Conservation (phyloP, 805 yeast genomes). For the Candida berthetii region DNA sequence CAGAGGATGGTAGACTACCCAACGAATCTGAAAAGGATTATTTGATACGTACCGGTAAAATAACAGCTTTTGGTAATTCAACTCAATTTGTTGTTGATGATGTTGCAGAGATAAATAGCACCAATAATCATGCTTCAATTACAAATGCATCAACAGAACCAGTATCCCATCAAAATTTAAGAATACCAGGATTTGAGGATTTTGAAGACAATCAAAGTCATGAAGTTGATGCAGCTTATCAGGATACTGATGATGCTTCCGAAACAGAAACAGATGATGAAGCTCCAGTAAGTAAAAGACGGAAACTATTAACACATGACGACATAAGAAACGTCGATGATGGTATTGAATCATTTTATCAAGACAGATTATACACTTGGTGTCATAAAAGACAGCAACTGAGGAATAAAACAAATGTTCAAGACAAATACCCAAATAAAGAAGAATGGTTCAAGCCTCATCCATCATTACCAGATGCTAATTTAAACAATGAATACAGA, state of each 20-base stretch:
- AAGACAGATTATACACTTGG: conserved; percentile 60
- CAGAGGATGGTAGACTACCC: conserved; percentile 30
- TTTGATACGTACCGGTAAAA: conserved; percentile 81
- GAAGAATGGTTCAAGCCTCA: conserved; percentile 75
- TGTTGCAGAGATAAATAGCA: conserved; percentile 16
- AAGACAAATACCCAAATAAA: conserved; percentile 6
- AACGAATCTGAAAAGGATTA: conserved; percentile 80
- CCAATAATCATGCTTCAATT: neutral
- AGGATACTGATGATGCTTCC: conserved; percentile 7
- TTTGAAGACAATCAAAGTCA: conserved; percentile 5
- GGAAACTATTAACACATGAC: conserved; percentile 19
- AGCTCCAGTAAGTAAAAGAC: conserved; percentile 9
- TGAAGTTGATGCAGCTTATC: conserved; percentile 14
- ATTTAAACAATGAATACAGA: conserved; percentile 58
- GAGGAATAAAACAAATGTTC: conserved; percentile 23
- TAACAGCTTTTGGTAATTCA: conserved; percentile 85
- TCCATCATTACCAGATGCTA: conserved; percentile 72
- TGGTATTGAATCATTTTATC: conserved; percentile 69
- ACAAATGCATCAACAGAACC: conserved; percentile 3
- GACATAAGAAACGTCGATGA: conserved; percentile 57
- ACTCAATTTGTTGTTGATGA: conserved; percentile 43
- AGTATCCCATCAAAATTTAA: conserved; percentile 15
- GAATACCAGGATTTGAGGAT: conserved; percentile 16
- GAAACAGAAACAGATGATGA: conserved; percentile 12
- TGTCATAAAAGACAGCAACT: conserved; percentile 38